Evolutionary conservation across 2,329 filamentous ascomycete genomes (phyloP).

Genomic region (Chrysoporthe puriensis): DNA sequence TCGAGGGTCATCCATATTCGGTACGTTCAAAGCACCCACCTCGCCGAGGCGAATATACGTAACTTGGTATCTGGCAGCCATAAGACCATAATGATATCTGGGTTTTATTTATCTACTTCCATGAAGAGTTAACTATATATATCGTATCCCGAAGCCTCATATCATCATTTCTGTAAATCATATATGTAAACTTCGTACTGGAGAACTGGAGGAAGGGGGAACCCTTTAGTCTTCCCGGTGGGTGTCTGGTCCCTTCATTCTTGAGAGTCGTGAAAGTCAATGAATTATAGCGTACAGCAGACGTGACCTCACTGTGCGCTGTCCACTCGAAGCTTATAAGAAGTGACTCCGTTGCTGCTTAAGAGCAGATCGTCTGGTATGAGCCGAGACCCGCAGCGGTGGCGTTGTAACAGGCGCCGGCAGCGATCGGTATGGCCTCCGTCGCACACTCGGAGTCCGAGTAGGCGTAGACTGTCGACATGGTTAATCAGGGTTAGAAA

Average conservation of each 20-base stretch:
- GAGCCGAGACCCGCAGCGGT: slow-evolving; percentile 9
- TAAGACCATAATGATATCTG: too few relatives aligned
- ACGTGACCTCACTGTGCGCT: too few relatives aligned
- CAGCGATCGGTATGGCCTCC: not conserved
- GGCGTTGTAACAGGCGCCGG: slow-evolving; percentile 16
- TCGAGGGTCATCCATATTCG: not conserved
- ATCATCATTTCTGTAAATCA: not conserved
- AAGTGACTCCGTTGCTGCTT: not conserved
- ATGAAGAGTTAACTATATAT: not conserved
- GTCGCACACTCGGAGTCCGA: slow-evolving; percentile 3
- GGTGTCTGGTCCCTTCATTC: too few relatives aligned
- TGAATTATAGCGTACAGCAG: too few relatives aligned
- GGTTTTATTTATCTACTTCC: not conserved
- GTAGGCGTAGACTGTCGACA: slow-evolving; percentile 13
- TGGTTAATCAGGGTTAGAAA: not conserved
- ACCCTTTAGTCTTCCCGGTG: too few relatives aligned
- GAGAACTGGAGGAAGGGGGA: not conserved
- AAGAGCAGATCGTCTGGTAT: slow-evolving; percentile 16
- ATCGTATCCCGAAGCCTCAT: not conserved
- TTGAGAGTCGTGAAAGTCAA: too few relatives aligned
- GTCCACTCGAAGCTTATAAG: too few relatives aligned
- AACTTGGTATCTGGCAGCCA: not conserved
- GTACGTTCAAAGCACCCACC: not conserved
- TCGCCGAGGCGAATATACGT: not conserved
- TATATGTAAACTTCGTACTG: not conserved